These are phyloP conservation scores for Solanum lignicaule DNA, from an alignment of 257 asterid species.

Conservation along the genomic window DNA sequence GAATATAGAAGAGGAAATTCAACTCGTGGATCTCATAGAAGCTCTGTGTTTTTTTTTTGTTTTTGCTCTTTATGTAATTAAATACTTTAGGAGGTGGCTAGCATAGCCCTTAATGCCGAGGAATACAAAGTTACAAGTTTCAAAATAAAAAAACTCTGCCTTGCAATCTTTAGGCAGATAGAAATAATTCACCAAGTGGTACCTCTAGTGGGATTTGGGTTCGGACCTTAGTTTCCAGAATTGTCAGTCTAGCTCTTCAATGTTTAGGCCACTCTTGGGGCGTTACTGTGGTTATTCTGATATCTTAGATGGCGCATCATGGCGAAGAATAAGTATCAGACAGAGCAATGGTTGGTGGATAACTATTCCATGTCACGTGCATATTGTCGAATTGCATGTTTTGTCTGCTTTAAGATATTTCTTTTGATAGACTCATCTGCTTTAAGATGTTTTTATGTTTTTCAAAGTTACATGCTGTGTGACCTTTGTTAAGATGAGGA, in stretches of 20 bases:
- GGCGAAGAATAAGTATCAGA: not conserved
- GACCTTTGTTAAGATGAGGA: not conserved
- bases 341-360: not conserved
- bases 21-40: not conserved
- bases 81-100: not conserved
- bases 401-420: not conserved
- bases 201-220: not conserved
- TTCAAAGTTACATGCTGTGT: not conserved
- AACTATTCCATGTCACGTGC: not conserved
- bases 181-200: not conserved
- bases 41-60: not conserved
- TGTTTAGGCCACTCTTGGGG: not conserved
- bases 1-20: not conserved
- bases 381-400: not conserved
- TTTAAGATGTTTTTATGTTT: not conserved
- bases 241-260: not conserved
- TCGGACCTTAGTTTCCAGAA: not conserved
- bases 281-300: not conserved
- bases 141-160: not conserved
- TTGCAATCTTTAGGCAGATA: not conserved
- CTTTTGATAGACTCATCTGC: not conserved
- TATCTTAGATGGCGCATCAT: not conserved
- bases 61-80: too few relatives aligned
- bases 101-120: not conserved
- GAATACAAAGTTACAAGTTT: too few relatives aligned